Evolutionary conservation across 305 asterid genomes (phyloP), one percentile per base, ranked within the genome.

Genomic region (Solanum chacoense): DNA sequence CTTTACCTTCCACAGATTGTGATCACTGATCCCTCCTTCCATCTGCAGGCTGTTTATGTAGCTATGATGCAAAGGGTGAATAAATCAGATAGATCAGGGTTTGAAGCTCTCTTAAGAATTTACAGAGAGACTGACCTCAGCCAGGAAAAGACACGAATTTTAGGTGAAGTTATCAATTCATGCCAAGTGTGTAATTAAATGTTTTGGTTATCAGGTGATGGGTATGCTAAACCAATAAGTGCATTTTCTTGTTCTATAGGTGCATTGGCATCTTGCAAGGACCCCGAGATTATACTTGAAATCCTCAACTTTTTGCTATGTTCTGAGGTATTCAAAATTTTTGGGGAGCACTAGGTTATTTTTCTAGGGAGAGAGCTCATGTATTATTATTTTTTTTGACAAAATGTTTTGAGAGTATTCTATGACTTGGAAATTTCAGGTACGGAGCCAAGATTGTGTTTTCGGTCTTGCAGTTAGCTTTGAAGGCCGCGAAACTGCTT

Each of bases 91-190:
- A 95, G 96, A 93, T 95, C 93, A 77, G 94, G 94, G n/a, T 97
- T 92, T 88, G 98, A 97, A 24, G 94, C 98, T 89, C 97, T 97
- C 73, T 92, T 97, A 87, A 94, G 88, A 84, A 72, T 96, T 50
- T 97, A 97, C 85, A 90, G 98, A 89, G 99, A 95, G 93, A 91
- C 97, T 59, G 99, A 96, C 89, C 99, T 96, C 91, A 97, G 99
- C 94, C 98, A 96, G 94, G 99, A 95, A 93, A 97, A 97, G 93
- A 95, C 97, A 11, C 93, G 98, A 83, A 94, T 97, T 90, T 91
- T 97, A 92, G 96, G 99, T 97, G 72, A 77, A 72, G 87, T 85
- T 74, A 18, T 87, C 32, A 29, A 28, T 67, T 32, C 35, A 35
- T 28, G 67, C 42, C 67, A 22, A 38, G 22, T 69, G 24, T 71